Conservation (phyloP, 1,284 basidiomycete genomes). For the Xerocomus nothofagi region DNA sequence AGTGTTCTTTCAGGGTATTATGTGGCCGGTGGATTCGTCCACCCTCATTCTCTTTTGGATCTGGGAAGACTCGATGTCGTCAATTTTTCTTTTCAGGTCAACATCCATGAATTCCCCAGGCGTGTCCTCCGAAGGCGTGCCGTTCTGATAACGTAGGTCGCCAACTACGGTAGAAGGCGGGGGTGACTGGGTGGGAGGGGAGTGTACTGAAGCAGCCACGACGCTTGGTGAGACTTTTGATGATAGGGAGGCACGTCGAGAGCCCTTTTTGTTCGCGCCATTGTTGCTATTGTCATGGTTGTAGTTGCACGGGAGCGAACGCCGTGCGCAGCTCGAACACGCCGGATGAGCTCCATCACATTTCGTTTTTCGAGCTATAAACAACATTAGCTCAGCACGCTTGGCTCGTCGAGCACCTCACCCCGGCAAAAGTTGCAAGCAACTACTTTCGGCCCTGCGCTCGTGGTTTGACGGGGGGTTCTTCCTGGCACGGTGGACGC, state of each 20-base stretch:
- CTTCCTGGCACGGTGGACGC: constrained; percentile 68
- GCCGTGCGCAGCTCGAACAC: constrained; percentile 74
- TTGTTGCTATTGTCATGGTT: constrained; percentile 57
- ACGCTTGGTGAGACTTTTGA: constrained; percentile 42
- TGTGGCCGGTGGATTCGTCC: constrained; percentile 29
- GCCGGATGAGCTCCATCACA: constrained; percentile 78
- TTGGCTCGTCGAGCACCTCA: constrained; percentile 30
- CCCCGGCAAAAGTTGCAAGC: constrained; percentile 83
- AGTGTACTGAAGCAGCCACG: constrained; percentile 47
- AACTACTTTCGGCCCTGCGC: constrained; percentile 77
- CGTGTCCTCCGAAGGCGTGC: constrained; percentile 30
- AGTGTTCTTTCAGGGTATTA: constrained; percentile 34
- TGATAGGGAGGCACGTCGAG: constrained; percentile 47
- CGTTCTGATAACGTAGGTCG: constrained; percentile 35
- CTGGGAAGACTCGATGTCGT: constrained; percentile 34
- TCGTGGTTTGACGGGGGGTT: constrained; percentile 54
- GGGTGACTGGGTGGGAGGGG: constrained; percentile 50
- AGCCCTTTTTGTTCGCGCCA: constrained; percentile 46
- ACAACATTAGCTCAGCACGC: constrained; percentile 7
- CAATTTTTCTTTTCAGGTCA: constrained; percentile 40
- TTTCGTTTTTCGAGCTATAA: constrained; percentile 76
- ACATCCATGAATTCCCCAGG: constrained; percentile 31
- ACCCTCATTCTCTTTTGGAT: constrained; percentile 42
- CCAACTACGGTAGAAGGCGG: constrained; percentile 41
- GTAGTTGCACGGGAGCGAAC: constrained; percentile 73